These are phyloP conservation scores for Aspergillus ellipticus DNA, from an alignment of 495 filamentous ascomycete genomes.

Conservation along the genomic window DNA sequence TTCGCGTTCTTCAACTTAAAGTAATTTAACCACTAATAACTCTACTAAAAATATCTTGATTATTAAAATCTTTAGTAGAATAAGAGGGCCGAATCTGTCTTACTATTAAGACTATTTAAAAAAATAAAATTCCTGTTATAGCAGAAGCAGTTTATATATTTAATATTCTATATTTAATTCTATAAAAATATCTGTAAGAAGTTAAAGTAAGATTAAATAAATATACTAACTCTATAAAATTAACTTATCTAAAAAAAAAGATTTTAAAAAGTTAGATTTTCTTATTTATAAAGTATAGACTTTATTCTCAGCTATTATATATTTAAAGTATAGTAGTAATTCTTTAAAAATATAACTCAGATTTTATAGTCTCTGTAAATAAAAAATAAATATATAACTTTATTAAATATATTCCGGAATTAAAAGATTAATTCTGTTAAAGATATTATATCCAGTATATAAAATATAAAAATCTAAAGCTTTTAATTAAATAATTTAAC, in stretches of 20 bases:
- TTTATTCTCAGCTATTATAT: constrained; percentile 1
- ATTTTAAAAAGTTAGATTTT: neutral
- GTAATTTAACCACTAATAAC: neutral
- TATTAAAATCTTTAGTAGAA: no score
- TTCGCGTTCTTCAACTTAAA: neutral
- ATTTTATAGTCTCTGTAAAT: neutral
- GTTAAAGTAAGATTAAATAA: no score
- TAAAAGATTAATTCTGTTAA: neutral
- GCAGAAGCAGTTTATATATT: neutral
- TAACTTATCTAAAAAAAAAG: no score
- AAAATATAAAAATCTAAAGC: neutral
- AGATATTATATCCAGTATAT: neutral
- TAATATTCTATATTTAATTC: neutral
- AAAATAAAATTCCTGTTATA: neutral
- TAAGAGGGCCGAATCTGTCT: no score
- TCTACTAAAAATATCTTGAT: no score
- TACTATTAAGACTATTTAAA: no score
- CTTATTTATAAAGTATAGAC: neutral
- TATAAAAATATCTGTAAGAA: neutral
- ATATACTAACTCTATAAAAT: no score
- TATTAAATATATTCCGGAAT: neutral
- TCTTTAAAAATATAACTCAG: neutral
- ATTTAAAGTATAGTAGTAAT: neutral
- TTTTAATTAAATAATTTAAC: neutral
- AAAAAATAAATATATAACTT: no score